Evolutionary conservation across 805 yeast species (phyloP).

Genomic region (Monosporozyma siamensis): DNA sequence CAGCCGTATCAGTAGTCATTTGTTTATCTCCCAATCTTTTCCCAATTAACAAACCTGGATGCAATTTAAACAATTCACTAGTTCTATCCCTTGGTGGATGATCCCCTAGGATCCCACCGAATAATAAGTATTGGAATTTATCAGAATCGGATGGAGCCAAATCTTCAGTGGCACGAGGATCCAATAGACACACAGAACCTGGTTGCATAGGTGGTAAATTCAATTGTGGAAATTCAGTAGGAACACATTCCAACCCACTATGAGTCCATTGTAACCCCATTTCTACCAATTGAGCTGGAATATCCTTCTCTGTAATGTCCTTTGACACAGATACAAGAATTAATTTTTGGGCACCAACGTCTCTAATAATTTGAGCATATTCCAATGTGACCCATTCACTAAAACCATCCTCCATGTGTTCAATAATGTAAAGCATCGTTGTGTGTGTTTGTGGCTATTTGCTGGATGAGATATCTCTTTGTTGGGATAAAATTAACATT

Average conservation of each 20-base stretch:
- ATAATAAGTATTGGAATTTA: conserved; percentile 77
- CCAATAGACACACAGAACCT: conserved; percentile 67
- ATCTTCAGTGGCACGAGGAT: conserved; percentile 75
- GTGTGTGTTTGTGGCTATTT: not conserved
- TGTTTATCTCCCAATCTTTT: conserved; percentile 80
- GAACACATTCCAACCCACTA: conserved; percentile 48
- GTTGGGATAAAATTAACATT: too few relatives aligned
- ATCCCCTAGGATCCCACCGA: conserved; percentile 94
- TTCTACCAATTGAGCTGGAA: conserved; percentile 51
- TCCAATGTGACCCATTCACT: conserved; percentile 93
- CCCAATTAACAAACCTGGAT: conserved; percentile 64
- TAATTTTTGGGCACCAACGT: conserved; percentile 70
- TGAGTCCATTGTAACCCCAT: conserved; percentile 78
- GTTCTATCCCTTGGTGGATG: conserved; percentile 91
- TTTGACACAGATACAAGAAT: conserved; percentile 67
- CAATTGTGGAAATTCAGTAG: conserved; percentile 23
- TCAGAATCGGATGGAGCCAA: conserved; percentile 59
- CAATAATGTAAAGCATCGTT: conserved; percentile 80
- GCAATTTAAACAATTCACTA: conserved; percentile 68
- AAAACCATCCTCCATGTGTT: conserved; percentile 96
- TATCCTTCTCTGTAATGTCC: conserved; percentile 47
- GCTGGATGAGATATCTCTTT: not conserved
- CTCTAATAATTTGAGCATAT: conserved; percentile 71
- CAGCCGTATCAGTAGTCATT: conserved; percentile 97
- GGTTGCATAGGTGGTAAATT: conserved; percentile 38